Evolutionary conservation across 2,329 filamentous ascomycete genomes (phyloP).

Genomic region (Fusarium incarnatum): DNA sequence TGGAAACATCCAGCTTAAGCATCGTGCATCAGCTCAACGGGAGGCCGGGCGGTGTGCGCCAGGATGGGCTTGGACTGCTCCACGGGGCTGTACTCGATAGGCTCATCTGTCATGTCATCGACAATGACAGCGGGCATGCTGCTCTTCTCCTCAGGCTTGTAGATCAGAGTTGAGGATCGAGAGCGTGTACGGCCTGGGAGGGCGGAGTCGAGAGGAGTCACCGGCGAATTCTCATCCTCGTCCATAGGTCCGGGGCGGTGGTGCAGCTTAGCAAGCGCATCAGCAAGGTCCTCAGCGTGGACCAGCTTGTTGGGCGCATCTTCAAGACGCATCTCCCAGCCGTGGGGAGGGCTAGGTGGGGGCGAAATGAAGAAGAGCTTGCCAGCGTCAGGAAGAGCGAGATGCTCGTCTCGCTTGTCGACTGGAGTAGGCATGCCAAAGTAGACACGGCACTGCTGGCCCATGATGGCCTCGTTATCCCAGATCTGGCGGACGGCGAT

Average conservation of each 20-base stretch:
- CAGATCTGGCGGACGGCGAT: conserved; percentile 77
- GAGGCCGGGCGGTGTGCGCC: conserved; percentile 71
- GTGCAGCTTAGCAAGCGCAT: conserved; percentile 72
- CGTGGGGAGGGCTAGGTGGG: conserved; percentile 74
- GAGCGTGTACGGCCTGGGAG: conserved; percentile 58
- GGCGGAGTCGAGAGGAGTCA: conserved; percentile 49
- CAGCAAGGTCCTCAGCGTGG: conserved; percentile 75
- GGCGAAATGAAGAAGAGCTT: conserved; percentile 81
- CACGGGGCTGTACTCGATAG: conserved; percentile 58
- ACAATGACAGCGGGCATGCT: conserved; percentile 74
- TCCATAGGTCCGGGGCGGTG: conserved; percentile 59
- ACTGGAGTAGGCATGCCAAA: conserved; percentile 73
- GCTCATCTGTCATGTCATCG: conserved; percentile 73
- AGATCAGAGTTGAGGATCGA: conserved; percentile 74
- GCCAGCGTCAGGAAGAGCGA: conserved; percentile 75
- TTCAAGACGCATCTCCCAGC: conserved; percentile 75
- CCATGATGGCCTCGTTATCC: conserved; percentile 80
- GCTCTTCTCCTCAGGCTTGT: conserved; percentile 68
- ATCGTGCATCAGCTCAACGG: conserved; percentile 72
- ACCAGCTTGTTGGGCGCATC: conserved; percentile 77
- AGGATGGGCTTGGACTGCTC: conserved; percentile 61
- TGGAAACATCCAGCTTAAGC: conserved; percentile 37
- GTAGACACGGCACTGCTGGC: conserved; percentile 75
- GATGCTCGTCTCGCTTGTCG: conserved; percentile 65
- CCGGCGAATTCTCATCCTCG: conserved; percentile 47